Conservation (phyloP, 2,329 filamentous ascomycete species). For the Monosporascus sp. region DNA sequence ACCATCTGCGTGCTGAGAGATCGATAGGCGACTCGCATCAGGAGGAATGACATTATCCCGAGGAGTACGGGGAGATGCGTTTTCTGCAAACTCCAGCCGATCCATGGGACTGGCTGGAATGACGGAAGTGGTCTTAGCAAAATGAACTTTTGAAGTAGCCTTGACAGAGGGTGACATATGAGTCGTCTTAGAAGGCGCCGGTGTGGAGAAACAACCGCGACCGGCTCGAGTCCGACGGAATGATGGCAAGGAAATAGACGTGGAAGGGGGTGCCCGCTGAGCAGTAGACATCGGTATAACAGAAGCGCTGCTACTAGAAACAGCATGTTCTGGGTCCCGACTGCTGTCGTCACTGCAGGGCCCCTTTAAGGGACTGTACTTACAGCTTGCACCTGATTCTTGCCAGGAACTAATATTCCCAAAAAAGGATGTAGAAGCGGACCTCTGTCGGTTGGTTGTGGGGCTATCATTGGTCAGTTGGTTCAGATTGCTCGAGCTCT, state of each 20-base stretch:
- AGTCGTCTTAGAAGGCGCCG: conserved; percentile 28
- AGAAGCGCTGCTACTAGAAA: conserved; percentile 10
- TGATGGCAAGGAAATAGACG: conserved; percentile 33
- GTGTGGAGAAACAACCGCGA: conserved; percentile 28
- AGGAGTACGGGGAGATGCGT: conserved; percentile 68
- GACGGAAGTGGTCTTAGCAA: conserved; percentile 48
- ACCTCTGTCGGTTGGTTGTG: conserved; percentile 41
- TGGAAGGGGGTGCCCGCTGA: conserved; percentile 28
- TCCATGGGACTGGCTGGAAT: conserved; percentile 59
- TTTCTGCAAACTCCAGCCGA: conserved; percentile 45
- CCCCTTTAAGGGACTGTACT: conserved; percentile 33
- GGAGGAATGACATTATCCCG: conserved; percentile 68
- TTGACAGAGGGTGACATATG: conserved; percentile 18
- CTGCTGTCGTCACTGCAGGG: conserved; percentile 10
- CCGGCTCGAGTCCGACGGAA: conserved; percentile 32
- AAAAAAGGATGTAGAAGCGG: conserved; percentile 37
- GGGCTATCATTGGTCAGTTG: conserved; percentile 41
- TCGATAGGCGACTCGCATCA: conserved; percentile 78
- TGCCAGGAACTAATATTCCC: conserved; percentile 19
- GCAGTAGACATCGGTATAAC: conserved; percentile 28
- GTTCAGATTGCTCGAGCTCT: conserved; percentile 24
- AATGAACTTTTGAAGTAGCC: conserved; percentile 33
- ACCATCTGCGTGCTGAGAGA: conserved; percentile 56
- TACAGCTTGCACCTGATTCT: conserved; percentile 31
- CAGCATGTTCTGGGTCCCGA: conserved; percentile 11